Evolutionary conservation across 345 rosid genomes (phyloP).

Genomic region (Linum usitatissimum): DNA sequence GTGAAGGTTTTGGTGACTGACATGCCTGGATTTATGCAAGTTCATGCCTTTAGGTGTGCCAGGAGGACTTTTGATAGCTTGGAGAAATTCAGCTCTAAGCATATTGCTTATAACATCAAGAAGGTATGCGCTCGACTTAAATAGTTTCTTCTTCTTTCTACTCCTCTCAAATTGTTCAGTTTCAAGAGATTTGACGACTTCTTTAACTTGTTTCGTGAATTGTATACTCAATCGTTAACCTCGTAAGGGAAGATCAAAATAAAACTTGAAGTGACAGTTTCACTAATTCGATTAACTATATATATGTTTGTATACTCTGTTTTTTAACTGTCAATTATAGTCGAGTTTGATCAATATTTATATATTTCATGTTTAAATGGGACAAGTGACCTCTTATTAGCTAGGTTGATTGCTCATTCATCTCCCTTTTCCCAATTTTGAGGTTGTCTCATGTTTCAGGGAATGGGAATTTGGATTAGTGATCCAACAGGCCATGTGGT

Average conservation of each 20-base stretch:
- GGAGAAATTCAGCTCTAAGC: slow-evolving; percentile 69
- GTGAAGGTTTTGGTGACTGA: slow-evolving; percentile 72
- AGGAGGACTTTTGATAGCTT: slow-evolving; percentile 57
- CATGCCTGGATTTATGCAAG: slow-evolving; percentile 89
- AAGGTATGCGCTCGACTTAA: slow-evolving; percentile 33
- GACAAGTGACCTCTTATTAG: too few species aligned
- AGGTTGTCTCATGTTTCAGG: background rate
- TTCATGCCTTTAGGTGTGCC: slow-evolving; percentile 76
- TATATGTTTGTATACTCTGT: too few species aligned
- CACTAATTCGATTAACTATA: too few species aligned
- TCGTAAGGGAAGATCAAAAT: too few species aligned
- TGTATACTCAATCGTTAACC: too few species aligned
- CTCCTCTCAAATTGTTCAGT: background rate
- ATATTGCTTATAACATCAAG: slow-evolving; percentile 78
- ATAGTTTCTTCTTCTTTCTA: background rate
- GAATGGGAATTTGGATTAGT: background rate
- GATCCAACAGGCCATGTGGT: slow-evolving; percentile 32
- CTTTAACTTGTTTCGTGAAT: too few species aligned
- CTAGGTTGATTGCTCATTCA: background rate
- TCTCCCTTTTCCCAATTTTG: background rate
- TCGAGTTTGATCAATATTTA: too few species aligned
- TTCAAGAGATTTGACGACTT: background rate
- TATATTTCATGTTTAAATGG: too few species aligned
- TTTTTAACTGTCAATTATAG: too few species aligned
- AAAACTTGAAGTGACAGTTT: too few species aligned